Evolutionary conservation across 169 alveolate species (phyloP), one percentile per base, ranked within the genome.

Genomic region (Cryptosporidium xiaoi): DNA sequence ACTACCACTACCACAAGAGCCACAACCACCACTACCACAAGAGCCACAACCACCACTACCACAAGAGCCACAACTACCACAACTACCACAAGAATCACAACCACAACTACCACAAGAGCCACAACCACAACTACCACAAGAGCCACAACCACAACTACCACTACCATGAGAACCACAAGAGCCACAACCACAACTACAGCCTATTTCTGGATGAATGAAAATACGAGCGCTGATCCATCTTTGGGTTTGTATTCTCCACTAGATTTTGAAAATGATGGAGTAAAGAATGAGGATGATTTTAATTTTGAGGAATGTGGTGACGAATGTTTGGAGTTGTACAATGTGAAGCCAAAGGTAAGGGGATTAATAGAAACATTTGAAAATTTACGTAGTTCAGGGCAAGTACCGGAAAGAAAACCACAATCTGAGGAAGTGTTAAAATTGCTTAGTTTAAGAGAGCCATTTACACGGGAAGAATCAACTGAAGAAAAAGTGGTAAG

Each of bases 271-370:
- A 53, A 20, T 53, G 64, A 53, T 13, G 20, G 12, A 53, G 0
- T 53, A 13, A 12, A 13, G 27, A 53, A 20, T n/a, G 20, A 16
- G 1, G 29, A 0, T 48, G 55, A n/a, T n/a, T 18, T 27, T 18
- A 31, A 27, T 2, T 77, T 68, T 60, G 18, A 48, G 13, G 87
- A 51, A 12, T 51, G 48, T 40, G 48, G 48, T 40, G 48, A 24
- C 3, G 87, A 77, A 10, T 77, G 87, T 44, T n/a, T 77, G 65
- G 87, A 77, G 6, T 50, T 77, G 10, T 44, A 68, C 31, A n/a
- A 44, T 1, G 10, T 46, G 2, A 0, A 36, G 1, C 53, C 71
- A 15, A 77, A 62, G 16, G 87, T 77, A 36, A 77, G 51, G 4
- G 65, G 56, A 10, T 8, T 60, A 24, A 29, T 77, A 10, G 34